phyloP scores from a whole-genome alignment of 495 filamentous ascomycete genomes.

The Penicillium daleae region DNA sequence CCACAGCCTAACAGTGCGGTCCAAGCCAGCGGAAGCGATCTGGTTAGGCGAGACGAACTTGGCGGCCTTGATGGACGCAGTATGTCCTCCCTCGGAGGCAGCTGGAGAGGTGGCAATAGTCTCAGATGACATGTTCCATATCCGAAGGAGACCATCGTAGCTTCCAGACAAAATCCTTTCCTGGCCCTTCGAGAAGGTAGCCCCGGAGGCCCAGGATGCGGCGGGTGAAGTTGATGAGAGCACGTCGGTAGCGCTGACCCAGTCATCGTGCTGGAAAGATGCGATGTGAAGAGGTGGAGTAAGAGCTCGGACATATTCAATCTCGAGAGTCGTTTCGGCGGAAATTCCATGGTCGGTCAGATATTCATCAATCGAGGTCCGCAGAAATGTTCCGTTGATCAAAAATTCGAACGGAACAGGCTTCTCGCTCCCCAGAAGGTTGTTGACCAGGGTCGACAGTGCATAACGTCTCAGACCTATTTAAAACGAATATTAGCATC shows the following conservation, averaged over 20 bases:
- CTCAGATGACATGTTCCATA: constrained; percentile 88
- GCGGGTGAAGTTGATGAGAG: constrained; percentile 68
- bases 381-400: constrained; percentile 86
- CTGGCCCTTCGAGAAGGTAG: constrained; percentile 48
- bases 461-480: constrained; percentile 84
- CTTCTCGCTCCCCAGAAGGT: constrained; percentile 74
- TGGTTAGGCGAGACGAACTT: constrained; percentile 77
- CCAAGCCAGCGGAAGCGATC: constrained; percentile 79
- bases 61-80: constrained; percentile 72
- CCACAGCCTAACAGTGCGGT: constrained; percentile 85
- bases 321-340: constrained; percentile 78
- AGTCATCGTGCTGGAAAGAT: constrained; percentile 94
- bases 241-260: constrained; percentile 92
- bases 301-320: constrained; percentile 91
- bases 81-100: constrained; percentile 69
- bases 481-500: constrained; percentile 20
- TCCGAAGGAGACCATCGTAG: constrained; percentile 82
- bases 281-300: constrained; percentile 85
- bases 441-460: constrained; percentile 91
- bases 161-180: constrained; percentile 83
- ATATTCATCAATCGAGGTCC: constrained; percentile 86
- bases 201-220: constrained; percentile 56
- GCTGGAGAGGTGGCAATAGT: constrained; percentile 70
- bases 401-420: constrained; percentile 96
- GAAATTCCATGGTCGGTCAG: constrained; percentile 83